phyloP scores from a whole-genome alignment of 2,329 filamentous ascomycete species.

The Pezizomycotina sp. region DNA sequence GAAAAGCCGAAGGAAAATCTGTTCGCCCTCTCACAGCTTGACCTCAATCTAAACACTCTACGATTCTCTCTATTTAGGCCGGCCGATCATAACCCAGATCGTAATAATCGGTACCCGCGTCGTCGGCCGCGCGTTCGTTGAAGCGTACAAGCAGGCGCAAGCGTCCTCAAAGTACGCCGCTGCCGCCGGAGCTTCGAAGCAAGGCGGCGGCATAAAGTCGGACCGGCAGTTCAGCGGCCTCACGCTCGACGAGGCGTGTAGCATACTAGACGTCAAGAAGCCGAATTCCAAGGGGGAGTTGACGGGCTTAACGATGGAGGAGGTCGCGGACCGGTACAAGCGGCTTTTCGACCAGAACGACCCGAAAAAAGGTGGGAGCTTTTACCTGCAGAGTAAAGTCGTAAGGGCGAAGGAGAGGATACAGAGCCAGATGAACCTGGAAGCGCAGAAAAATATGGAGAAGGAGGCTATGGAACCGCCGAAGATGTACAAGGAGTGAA shows the following conservation, averaged over 20 bases:
- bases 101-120: conserved; percentile 81
- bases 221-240: conserved; percentile 39
- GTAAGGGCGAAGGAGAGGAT: conserved; percentile 79
- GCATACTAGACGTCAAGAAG: conserved; percentile 88
- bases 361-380: conserved; percentile 86
- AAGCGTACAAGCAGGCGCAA: conserved; percentile 89
- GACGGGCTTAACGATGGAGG: conserved; percentile 48
- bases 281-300: conserved; percentile 50
- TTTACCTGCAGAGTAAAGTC: conserved; percentile 96
- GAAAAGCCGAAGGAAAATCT: background rate
- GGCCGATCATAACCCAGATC: conserved; percentile 91
- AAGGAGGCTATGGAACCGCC: conserved; percentile 59
- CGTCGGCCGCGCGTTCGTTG: conserved; percentile 77
- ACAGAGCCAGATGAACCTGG: conserved; percentile 65
- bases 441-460: conserved; percentile 41
- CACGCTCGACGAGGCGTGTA: conserved; percentile 89
- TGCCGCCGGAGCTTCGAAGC: conserved; percentile 37
- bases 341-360: conserved; percentile 87
- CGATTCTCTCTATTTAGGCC: conserved; percentile 47
- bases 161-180: conserved; percentile 70
- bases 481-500: conserved; percentile 57
- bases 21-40: conserved; percentile 8
- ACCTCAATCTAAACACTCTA: background rate
- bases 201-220: conserved; percentile 31
- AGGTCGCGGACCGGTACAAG: conserved; percentile 79